A percentile compares a stretch with the other conserved stretches of the same genome.
Evolutionary conservation across 768 basidiomycete genomes (phyloP).

Genomic region (Mycena haematopus): DNA sequence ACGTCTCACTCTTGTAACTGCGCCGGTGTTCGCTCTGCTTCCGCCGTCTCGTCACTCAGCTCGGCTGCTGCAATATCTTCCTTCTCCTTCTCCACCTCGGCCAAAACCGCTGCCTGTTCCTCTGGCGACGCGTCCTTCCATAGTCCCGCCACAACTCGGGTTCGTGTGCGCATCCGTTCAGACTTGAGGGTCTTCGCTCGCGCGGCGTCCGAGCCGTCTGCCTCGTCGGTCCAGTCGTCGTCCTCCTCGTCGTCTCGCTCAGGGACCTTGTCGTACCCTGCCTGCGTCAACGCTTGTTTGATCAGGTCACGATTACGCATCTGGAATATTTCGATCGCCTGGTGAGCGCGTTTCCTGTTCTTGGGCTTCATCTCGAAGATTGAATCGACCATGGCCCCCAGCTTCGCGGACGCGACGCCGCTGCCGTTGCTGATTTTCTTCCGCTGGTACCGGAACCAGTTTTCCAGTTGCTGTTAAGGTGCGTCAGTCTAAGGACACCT

Average conservation of each 20-base stretch:
- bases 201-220: not conserved
- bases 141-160: not conserved
- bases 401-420: not conserved
- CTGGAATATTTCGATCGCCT: slow-evolving; percentile 14
- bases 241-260: not conserved
- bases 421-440: not conserved
- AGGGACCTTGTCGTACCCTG: not conserved
- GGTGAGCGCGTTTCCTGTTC: not conserved
- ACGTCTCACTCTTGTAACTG: slow-evolving; percentile 6
- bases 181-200: not conserved
- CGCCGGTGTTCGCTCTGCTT: not conserved
- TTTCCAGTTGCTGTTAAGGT: slow-evolving; percentile 11
- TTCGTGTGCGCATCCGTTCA: not conserved
- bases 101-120: not conserved
- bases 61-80: not conserved
- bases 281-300: not conserved
- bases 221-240: not conserved
- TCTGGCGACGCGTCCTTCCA: slow-evolving; percentile 2
- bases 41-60: not conserved
- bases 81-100: slow-evolving; percentile 4
- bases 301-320: not conserved
- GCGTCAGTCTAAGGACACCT: no score
- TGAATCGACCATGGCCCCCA: not conserved
- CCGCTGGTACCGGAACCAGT: slow-evolving; percentile 7
- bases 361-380: slow-evolving; percentile 1